phyloP scores from a whole-genome alignment of 2,329 filamentous ascomycete genomes.

The Exserohilum turcica region DNA sequence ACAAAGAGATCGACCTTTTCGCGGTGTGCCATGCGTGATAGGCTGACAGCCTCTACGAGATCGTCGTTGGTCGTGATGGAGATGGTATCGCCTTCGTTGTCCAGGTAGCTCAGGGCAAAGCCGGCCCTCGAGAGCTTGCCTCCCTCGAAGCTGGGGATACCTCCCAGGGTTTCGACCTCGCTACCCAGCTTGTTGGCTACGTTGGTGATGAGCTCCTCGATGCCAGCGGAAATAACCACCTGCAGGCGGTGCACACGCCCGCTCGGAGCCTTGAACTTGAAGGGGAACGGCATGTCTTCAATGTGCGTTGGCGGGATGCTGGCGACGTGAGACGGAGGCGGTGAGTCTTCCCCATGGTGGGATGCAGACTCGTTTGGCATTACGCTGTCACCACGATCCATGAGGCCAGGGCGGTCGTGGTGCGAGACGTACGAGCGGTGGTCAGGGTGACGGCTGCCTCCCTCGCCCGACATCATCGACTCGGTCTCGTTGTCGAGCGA shows the following conservation, averaged over 20 bases:
- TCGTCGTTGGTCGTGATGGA: conserved; percentile 97
- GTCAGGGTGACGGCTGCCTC: conserved; percentile 71
- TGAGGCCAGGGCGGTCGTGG: conserved; percentile 63
- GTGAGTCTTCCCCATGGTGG: conserved; percentile 80
- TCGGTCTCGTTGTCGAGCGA: conserved; percentile 94
- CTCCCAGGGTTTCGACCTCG: conserved; percentile 84
- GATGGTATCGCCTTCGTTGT: conserved; percentile 95
- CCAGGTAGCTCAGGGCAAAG: conserved; percentile 92
- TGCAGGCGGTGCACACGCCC: conserved; percentile 93
- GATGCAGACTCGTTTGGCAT: conserved; percentile 94
- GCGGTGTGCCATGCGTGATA: conserved; percentile 75
- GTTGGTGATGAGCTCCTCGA: conserved; percentile 75
- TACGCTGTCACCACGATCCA: conserved; percentile 80
- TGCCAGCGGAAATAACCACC: conserved; percentile 77
- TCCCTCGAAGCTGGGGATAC: conserved; percentile 75
- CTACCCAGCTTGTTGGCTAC: conserved; percentile 83
- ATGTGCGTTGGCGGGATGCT: conserved; percentile 60
- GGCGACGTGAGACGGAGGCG: conserved; percentile 67
- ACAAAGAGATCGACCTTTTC: conserved; percentile 98
- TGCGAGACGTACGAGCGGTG: conserved; percentile 82
- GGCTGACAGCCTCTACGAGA: conserved; percentile 82
- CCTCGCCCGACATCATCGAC: conserved; percentile 92
- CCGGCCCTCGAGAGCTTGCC: conserved; percentile 77
- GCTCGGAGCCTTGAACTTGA: conserved; percentile 98
- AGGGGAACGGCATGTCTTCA: conserved; percentile 82